Base-by-base conservation (phyloP, 306 rosid species). In the Fragaria ananassa region DNA sequence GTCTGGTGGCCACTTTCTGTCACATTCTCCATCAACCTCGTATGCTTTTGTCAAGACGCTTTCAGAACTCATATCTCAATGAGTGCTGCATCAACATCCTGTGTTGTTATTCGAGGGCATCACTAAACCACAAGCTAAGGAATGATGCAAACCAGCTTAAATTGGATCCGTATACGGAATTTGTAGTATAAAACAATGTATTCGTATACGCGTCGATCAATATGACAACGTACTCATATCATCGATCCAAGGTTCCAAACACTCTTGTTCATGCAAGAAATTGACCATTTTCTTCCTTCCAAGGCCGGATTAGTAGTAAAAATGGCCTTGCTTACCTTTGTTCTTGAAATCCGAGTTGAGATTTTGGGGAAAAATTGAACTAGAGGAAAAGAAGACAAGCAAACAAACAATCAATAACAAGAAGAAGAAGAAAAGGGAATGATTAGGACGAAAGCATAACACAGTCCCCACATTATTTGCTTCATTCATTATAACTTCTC, bases 131-230 rank as follows among this genome's bases (percentile, higher is more conserved):
- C 34, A 23, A 23, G 34, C 63, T 1, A 60, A 60, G 17, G 15
- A 25, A 60, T 60, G 39, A 60, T 60, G 65, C 65, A 27, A 60
- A 60, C 66, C 37, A 60, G 66, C 66, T 60, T 60, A 60, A 25
- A 57, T 57, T 57, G 31, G 31, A 60, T 12, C 66, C 39, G 19
- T 27, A 25, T 60, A 27, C 39, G n/a, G 4, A 25, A 27, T 60
- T 12, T 10, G 65, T 27, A 13, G 0, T 57, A 12, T 25, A 18
- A 60, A 60, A 13, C 19, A 12, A 14, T 6, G 19, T 60, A n/a
- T 57, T 25, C 2, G 35, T 11, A 58, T 25, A 57, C 34, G 6
- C 11, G 4, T 18, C 58, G n/a, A 25, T 23, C 41, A 31, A 31
- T 31, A 31, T 31, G 35, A 31, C 35, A 31, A 31, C 35, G 4